Percentiles rank a stretch among this genome's conserved stretches.
Conservation (phyloP, 148 eudicot genomes). For the Vaccinium macrocarpon region DNA sequence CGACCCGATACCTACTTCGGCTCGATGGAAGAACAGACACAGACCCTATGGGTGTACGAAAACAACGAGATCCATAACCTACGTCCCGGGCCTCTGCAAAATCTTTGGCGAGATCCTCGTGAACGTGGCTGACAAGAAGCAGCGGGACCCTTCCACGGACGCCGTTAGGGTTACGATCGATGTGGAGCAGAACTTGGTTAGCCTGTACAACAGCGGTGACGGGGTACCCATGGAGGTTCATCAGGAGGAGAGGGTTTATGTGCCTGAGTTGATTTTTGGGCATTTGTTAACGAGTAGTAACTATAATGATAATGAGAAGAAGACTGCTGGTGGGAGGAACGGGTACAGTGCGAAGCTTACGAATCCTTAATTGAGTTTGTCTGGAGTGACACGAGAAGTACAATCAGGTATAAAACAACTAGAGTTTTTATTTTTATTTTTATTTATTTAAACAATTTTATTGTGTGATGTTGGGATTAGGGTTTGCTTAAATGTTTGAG, state of each 20-base stretch:
- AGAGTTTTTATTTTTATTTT: not conserved
- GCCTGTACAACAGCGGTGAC: constrained; percentile 76
- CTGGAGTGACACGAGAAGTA: constrained; percentile 75
- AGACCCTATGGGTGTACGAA: constrained; percentile 75
- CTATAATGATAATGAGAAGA: constrained; percentile 73
- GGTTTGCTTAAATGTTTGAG: not conserved
- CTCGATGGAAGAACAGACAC: constrained; percentile 69
- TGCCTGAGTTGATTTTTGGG: constrained; percentile 92
- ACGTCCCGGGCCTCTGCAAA: constrained; percentile 90
- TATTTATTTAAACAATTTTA: too few relatives aligned
- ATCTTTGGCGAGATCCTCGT: constrained; percentile 94
- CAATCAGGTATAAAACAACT: constrained; percentile 56
- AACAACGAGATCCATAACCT: constrained; percentile 29
- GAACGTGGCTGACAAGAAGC: constrained; percentile 91
- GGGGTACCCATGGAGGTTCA: constrained; percentile 94
- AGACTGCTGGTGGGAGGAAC: constrained; percentile 95
- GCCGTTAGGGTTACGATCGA: constrained; percentile 57
- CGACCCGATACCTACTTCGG: constrained; percentile 97
- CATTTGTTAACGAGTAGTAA: constrained; percentile 91
- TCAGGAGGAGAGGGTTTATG: constrained; percentile 83
- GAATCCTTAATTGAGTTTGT: constrained; percentile 82
- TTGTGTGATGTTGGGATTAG: not conserved
- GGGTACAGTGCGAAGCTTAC: constrained; percentile 96
- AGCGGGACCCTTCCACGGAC: constrained; percentile 77
- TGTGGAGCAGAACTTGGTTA: constrained; percentile 42